Evolutionary conservation across 305 asterid genomes (phyloP).

Genomic region (Solanum chacoense): DNA sequence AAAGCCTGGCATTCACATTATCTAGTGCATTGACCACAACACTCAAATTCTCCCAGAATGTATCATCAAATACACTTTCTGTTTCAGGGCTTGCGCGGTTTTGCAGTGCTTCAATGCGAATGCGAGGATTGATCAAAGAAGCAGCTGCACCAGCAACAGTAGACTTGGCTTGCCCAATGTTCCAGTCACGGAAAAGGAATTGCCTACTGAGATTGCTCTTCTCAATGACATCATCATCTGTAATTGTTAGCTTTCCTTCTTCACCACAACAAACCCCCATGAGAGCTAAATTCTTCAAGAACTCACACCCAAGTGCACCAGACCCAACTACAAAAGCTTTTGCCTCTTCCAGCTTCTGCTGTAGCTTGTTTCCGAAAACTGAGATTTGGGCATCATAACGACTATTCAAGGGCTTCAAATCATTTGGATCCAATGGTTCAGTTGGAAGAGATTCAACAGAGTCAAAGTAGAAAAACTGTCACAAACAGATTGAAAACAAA

Average conservation of each 20-base stretch:
- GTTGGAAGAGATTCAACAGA: constrained; percentile 34
- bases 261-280: constrained; percentile 36
- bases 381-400: constrained; percentile 40
- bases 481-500: not conserved
- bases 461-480: constrained; percentile 35
- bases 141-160: constrained; percentile 36
- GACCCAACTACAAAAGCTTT: constrained; percentile 30
- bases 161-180: constrained; percentile 37
- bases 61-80: constrained; percentile 28
- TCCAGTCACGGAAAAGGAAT: constrained; percentile 35
- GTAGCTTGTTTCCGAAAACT: constrained; percentile 29
- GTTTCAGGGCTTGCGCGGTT: constrained; percentile 34
- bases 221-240: constrained; percentile 39
- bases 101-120: constrained; percentile 29
- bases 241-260: constrained; percentile 27
- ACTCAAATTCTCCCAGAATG: constrained; percentile 28
- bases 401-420: constrained; percentile 26
- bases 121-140: constrained; percentile 23
- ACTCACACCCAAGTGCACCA: constrained; percentile 38
- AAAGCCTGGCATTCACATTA: constrained; percentile 33
- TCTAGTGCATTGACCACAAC: constrained; percentile 34
- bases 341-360: constrained; percentile 31
- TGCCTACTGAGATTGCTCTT: constrained; percentile 35
- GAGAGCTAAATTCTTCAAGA: constrained; percentile 32
- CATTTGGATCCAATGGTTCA: constrained; percentile 21